Percentiles rank a stretch among this genome's conserved stretches.
phyloP scores from a whole-genome alignment of 2,329 filamentous ascomycete genomes.

The Neofusicoccum kwambonambiense region DNA sequence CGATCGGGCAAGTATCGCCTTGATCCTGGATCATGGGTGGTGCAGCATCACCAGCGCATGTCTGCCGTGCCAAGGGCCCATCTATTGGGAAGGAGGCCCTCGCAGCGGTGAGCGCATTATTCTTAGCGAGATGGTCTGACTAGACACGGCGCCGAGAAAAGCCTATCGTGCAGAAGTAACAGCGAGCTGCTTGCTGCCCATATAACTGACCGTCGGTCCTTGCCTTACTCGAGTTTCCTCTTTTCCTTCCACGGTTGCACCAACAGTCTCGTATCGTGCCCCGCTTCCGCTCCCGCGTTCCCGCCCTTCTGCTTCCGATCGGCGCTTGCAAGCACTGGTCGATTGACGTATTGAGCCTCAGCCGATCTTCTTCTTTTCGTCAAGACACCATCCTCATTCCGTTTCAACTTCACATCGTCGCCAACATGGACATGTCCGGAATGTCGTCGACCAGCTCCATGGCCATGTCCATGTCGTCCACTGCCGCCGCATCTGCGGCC shows the following conservation, averaged over 20 bases:
- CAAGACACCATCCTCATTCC: neutral
- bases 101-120: conserved; percentile 3
- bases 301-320: neutral
- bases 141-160: neutral
- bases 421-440: neutral
- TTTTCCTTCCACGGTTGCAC: neutral
- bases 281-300: neutral
- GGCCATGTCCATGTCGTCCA: neutral
- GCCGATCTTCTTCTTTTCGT: neutral
- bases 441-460: conserved; percentile 6
- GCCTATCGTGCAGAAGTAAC: neutral
- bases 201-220: neutral
- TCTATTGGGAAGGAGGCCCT: neutral
- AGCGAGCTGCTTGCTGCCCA: neutral
- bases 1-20: neutral
- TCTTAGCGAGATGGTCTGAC: neutral
- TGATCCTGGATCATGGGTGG: neutral
- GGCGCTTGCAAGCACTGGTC: neutral
- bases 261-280: neutral
- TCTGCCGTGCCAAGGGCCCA: neutral
- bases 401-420: neutral
- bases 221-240: neutral
- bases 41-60: neutral
- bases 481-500: neutral
- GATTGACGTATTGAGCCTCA: neutral